Evolutionary conservation across 1,284 basidiomycete species (phyloP), one percentile per base, ranked within the genome.

Genomic region (Schizopora paradoxa): DNA sequence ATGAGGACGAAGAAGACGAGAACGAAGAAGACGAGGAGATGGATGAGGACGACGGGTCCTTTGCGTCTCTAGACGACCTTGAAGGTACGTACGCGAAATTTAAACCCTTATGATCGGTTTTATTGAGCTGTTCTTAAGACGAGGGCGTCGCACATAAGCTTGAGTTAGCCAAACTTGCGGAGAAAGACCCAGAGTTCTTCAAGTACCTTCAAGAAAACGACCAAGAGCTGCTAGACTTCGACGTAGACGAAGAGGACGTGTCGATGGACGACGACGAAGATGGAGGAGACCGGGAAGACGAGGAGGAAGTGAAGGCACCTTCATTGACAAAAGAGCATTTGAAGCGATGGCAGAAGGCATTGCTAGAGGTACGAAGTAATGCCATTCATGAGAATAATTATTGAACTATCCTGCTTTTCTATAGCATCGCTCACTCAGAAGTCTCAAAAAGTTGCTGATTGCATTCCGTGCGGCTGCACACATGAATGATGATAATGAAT

Each of bases 111-210:
- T 19, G 14, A 19, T 13, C n/a, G 28, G 13, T 14, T 25, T 28
- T 10, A 19, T 13, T 38, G 40, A 48, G 56, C 54, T 47, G 19
- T 31, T 14, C 32, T 18, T 7, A 55, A 78, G 87, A 84, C 46
- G 76, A 90, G 60, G 88, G 84, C 48, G 68, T 73, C 58, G 64
- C 69, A 6, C 92, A 95, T 66, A 67, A 88, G 37, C 64, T 80
- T 37, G 86, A 97, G 46, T 77, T 99, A n/a, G 85, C 89, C 39
- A 86, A 90, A 59, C 76, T 99, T 31, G 88, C 88, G 10, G 87
- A 95, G 65, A 95, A 91, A 64, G 96, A 99, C 63, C 95, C 95
- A 14, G 95, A 97, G 59, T 99, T 99, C 69, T 99, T 82, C 83
- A 93, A 96, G 66, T 99, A 96, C 61, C 74, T 99, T 5, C 86